Evolutionary conservation across 2,329 filamentous ascomycete genomes (phyloP).

Genomic region (Nemania abortiva): DNA sequence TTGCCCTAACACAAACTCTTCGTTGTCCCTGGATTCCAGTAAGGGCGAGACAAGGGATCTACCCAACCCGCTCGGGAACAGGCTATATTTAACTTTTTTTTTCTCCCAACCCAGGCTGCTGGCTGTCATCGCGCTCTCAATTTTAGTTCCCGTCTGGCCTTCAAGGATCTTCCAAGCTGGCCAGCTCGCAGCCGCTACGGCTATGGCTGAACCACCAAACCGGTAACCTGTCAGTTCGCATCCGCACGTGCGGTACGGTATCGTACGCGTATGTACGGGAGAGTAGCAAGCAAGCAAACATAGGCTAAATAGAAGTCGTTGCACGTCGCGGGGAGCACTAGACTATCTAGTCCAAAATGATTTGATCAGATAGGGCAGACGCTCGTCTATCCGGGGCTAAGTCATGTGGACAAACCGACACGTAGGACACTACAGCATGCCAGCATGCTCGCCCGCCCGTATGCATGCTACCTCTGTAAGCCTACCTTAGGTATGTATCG

Average conservation of each 20-base stretch:
- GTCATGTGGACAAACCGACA: slow-evolving; percentile 40
- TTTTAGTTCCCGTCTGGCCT: slow-evolving; percentile 32
- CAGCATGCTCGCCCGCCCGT: background rate
- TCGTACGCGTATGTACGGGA: background rate
- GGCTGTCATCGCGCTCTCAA: slow-evolving; percentile 5
- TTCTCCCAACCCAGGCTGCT: background rate
- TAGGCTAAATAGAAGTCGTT: background rate
- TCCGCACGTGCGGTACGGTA: background rate
- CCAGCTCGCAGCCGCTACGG: background rate
- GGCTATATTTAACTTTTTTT: slow-evolving; percentile 3
- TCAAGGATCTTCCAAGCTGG: slow-evolving; percentile 32
- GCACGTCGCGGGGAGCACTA: background rate
- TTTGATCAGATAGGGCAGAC: slow-evolving; percentile 5
- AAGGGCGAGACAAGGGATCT: slow-evolving; percentile 3
- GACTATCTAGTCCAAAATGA: background rate
- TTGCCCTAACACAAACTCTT: background rate
- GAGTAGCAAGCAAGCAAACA: background rate
- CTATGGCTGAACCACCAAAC: slow-evolving; percentile 4
- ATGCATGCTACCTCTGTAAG: slow-evolving; percentile 34
- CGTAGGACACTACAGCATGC: slow-evolving; percentile 39
- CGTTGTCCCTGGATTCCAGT: background rate
- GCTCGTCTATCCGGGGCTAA: slow-evolving; percentile 14
- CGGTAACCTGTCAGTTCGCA: slow-evolving; percentile 16
- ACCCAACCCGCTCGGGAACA: slow-evolving; percentile 6
- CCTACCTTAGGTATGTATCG: slow-evolving; percentile 1